Conservation (phyloP, 768 basidiomycete species). For the Agaricus subrufescens region DNA sequence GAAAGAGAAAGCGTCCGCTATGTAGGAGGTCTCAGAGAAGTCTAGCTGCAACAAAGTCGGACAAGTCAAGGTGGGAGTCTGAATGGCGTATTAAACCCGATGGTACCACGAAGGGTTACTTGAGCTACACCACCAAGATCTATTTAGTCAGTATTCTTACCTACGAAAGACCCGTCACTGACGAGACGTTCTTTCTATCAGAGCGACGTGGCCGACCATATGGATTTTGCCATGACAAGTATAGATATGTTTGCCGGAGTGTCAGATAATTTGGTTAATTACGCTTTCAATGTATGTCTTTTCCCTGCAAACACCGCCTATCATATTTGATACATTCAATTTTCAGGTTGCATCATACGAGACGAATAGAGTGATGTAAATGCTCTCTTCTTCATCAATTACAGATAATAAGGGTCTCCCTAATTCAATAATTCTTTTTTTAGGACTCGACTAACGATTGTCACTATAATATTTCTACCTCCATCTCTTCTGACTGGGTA, state of each 20-base stretch:
- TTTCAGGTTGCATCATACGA: conserved; percentile 56
- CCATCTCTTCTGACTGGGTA: conserved; percentile 70
- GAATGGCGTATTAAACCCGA: conserved; percentile 16
- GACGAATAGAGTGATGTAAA: conserved; percentile 64
- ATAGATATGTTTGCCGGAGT: conserved; percentile 66
- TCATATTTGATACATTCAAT: not conserved
- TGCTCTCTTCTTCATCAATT: not conserved
- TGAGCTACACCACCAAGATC: conserved; percentile 62
- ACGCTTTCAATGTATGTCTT: conserved; percentile 60
- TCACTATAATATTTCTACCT: conserved; percentile 68
- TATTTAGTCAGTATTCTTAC: conserved; percentile 43
- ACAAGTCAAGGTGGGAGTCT: conserved; percentile 7
- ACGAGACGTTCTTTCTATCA: conserved; percentile 16
- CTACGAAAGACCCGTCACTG: not conserved
- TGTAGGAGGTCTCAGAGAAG: not conserved
- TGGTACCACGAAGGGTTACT: conserved; percentile 37
- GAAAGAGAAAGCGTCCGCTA: not conserved
- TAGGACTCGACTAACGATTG: conserved; percentile 62
- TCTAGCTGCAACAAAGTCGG: conserved; percentile 10
- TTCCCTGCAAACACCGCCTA: not conserved
- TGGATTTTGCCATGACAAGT: conserved; percentile 60
- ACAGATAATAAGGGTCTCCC: not conserved
- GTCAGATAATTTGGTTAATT: conserved; percentile 63
- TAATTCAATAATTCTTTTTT: not conserved
- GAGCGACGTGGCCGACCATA: conserved; percentile 71